A percentile compares a stretch with the other conserved stretches of the same genome.
These are phyloP conservation scores for Nicotiana noctiflora DNA, from an alignment of 257 asterid species.

Conservation along the genomic window DNA sequence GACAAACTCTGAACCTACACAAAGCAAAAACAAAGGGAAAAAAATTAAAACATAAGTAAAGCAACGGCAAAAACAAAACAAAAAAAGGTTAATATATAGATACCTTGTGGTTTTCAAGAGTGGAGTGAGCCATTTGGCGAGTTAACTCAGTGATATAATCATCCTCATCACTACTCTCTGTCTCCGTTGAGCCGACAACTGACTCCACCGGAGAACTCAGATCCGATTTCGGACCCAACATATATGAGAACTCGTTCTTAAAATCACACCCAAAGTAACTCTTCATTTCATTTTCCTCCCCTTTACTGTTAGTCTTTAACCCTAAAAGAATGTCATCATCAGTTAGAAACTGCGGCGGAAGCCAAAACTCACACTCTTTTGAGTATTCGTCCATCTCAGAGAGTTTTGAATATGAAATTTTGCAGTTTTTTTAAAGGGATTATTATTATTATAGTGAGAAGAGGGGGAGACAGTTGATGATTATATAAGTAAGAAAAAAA, in stretches of 20 bases:
- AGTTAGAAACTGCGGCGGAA: conserved; percentile 36
- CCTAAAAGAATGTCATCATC: conserved; percentile 17
- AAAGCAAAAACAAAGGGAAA: not conserved
- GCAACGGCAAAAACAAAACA: not conserved
- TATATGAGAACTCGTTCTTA: not conserved
- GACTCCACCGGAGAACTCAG: conserved; percentile 73
- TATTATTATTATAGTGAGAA: not conserved
- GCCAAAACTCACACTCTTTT: conserved; percentile 29
- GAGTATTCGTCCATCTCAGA: conserved; percentile 20
- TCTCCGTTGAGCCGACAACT: conserved; percentile 37
- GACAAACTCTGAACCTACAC: conserved; percentile 35
- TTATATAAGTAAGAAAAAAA: not conserved
- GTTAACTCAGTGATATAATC: conserved; percentile 45
- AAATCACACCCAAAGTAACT: conserved; percentile 14
- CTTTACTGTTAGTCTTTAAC: not conserved
- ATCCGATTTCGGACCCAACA: conserved; percentile 33
- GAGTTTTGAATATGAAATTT: not conserved
- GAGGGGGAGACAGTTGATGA: not conserved
- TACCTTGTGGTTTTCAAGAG: conserved; percentile 46
- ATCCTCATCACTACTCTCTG: conserved; percentile 78
- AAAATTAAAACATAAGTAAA: not conserved
- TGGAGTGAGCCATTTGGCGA: conserved; percentile 30
- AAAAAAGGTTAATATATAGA: not conserved
- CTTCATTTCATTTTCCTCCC: not conserved
- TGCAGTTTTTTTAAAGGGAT: not conserved